These are phyloP conservation scores for Nicotiana rustica DNA, from an alignment of 305 asterid genomes.

Conservation along the genomic window DNA sequence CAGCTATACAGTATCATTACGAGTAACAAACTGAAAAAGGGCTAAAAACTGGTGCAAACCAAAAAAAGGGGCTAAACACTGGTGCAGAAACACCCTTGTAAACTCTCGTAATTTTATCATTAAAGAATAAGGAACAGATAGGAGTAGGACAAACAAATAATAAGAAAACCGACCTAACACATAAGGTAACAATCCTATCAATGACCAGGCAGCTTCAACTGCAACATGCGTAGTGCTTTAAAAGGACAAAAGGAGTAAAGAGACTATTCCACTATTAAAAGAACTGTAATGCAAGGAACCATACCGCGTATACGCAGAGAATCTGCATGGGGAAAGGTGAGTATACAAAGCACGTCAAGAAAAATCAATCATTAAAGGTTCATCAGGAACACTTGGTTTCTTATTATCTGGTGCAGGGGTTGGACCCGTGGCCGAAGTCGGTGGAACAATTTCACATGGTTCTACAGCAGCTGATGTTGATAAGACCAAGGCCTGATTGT, in stretches of 20 bases:
- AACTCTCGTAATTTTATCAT: neutral
- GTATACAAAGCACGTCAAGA: neutral
- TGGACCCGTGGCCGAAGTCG: slow-evolving; percentile 43
- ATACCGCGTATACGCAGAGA: neutral
- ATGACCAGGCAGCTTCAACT: slow-evolving; percentile 12
- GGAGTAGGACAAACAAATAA: slow-evolving; percentile 16
- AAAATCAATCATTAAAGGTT: too few relatives aligned
- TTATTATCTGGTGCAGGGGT: too few relatives aligned
- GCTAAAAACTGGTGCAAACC: too few relatives aligned
- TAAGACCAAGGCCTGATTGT: slow-evolving; percentile 45
- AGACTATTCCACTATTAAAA: slow-evolving; percentile 3
- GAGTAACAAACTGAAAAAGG: too few relatives aligned
- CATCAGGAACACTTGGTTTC: too few relatives aligned
- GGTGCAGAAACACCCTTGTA: too few relatives aligned
- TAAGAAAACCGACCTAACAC: neutral
- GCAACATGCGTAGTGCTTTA: slow-evolving; percentile 2
- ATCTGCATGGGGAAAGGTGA: neutral
- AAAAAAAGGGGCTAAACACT: too few relatives aligned
- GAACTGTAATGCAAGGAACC: neutral
- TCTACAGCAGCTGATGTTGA: slow-evolving; percentile 47
- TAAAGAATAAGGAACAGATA: slow-evolving; percentile 8
- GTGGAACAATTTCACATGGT: slow-evolving; percentile 48
- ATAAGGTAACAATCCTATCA: slow-evolving; percentile 16
- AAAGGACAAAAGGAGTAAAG: slow-evolving; percentile 1
- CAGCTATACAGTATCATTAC: too few relatives aligned